Base-by-base conservation (phyloP, 805 yeast species). In the Yamadazyma nakazawae region DNA sequence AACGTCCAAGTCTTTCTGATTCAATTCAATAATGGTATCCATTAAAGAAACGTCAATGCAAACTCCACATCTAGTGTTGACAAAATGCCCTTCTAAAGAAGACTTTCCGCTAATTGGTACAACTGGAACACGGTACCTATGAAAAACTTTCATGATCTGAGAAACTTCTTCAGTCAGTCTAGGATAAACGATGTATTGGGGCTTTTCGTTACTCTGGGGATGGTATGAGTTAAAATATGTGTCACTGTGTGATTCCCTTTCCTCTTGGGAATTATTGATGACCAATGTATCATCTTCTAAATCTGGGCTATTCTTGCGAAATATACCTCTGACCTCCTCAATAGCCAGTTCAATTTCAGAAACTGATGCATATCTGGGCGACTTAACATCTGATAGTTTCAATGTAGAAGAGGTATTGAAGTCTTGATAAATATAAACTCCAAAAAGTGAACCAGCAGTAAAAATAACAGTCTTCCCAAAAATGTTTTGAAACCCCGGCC, bases 41-140 rank as follows among this genome's bases (percentile, higher is more conserved):
- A 87, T 78, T 46, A 75, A 66, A 13, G 80, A 69, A 35, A 85
- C 62, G 59, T 86, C 92, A 34, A 84, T 55, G 40, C 78, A 72
- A 3, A 85, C 72, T 1, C 87, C 85, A 4, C 77, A 72, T 55
- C 90, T 72, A 0, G 90, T 83, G 4, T 88, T 83, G 40, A 84
- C 72, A 60, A 80, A 84, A 58, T 87, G 90, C n/a, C 94, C 95
- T 61, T 87, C 95, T 35, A 87, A 66, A 0, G 92, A 84, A 0
- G 94, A 81, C 26, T 88, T 88, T 9, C 94, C 95, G 1, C 88
- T 78, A 48, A 66, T 84, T 1, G 94, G 90, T n/a, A 87, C 81
- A 47, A 86, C 80, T 5, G 95, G 92, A 2, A 87, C 74, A 32
- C 62, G 67, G 57, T 79, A 75, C 51, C 76, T 70, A 56, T 84